Evolutionary conservation across 2,329 filamentous ascomycete genomes (phyloP).

Genomic region (Arthrobotrys sinensis): DNA sequence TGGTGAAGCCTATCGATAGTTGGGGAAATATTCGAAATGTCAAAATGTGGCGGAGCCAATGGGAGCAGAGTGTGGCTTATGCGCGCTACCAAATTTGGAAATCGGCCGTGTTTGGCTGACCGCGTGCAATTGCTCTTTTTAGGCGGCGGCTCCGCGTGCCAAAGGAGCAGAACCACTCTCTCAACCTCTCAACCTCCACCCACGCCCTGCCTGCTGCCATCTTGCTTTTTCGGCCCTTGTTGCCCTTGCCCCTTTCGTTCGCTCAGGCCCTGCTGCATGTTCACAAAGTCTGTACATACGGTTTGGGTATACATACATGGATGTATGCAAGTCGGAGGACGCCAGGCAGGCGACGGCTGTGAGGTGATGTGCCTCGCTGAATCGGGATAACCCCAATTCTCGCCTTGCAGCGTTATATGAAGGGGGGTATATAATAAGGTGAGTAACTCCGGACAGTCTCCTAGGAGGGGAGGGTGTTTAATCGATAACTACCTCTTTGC

Average conservation of each 20-base stretch:
- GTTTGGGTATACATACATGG: background rate
- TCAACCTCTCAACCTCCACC: background rate
- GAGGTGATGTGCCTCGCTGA: conserved; percentile 48
- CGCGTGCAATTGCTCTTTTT: conserved; percentile 17
- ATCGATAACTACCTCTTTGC: conserved; percentile 28
- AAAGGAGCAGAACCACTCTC: conserved; percentile 16
- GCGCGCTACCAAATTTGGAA: conserved; percentile 33
- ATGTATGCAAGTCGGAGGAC: background rate
- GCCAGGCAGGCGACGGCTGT: conserved; percentile 15
- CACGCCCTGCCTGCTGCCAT: background rate
- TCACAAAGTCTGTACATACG: background rate
- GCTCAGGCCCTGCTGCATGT: conserved; percentile 13
- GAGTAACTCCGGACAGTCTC: conserved; percentile 5
- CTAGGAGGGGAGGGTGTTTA: background rate
- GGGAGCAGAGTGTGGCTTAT: conserved; percentile 36
- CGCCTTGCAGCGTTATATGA: conserved; percentile 22
- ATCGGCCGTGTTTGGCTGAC: conserved; percentile 30
- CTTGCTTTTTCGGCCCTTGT: conserved; percentile 28
- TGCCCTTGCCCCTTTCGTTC: conserved; percentile 31
- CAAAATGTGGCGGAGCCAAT: conserved; percentile 32
- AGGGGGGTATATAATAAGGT: conserved; percentile 26
- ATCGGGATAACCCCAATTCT: conserved; percentile 24
- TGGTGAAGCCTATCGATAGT: conserved; percentile 8
- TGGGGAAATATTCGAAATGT: conserved; percentile 12
- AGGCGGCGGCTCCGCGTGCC: conserved; percentile 27